These are phyloP conservation scores for Ormosia semicastrata DNA, from an alignment of 306 rosid species.

Conservation along the genomic window DNA sequence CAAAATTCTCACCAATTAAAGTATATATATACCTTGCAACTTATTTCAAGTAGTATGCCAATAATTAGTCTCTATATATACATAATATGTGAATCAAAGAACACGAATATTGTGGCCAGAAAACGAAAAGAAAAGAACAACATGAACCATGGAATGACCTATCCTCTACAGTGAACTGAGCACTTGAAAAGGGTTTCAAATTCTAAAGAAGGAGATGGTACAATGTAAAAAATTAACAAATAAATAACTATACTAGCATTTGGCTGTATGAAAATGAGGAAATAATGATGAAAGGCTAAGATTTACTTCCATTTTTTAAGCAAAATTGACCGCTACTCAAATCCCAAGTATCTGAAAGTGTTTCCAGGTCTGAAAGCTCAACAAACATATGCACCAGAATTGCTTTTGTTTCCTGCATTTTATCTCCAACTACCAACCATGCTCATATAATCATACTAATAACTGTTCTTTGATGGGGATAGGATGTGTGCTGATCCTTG, in stretches of 20 bases:
- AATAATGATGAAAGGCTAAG: not conserved
- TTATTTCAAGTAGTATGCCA: constrained; percentile 15
- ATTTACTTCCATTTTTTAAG: not conserved
- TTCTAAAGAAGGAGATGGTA: not conserved
- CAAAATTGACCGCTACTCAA: constrained; percentile 3
- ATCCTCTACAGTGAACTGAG: constrained; percentile 1
- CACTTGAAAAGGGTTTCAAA: not conserved
- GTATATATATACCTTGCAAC: not conserved
- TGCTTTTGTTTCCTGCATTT: constrained; percentile 22
- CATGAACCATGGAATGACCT: constrained; percentile 21
- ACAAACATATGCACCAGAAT: not conserved
- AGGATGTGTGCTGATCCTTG: not conserved
- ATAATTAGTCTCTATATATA: constrained; percentile 9
- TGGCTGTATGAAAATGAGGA: constrained; percentile 14
- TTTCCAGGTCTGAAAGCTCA: constrained; percentile 14
- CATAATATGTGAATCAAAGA: constrained; percentile 9
- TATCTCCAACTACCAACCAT: constrained; percentile 14
- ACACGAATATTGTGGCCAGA: constrained; percentile 4
- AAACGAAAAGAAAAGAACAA: not conserved
- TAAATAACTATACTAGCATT: constrained; percentile 13
- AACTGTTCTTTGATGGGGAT: not conserved
- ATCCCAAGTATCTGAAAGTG: not conserved
- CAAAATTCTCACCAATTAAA: not conserved
- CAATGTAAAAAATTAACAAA: constrained; percentile 8
- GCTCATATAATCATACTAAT: not conserved